These are phyloP conservation scores for Chaetomium olivaceum DNA, from an alignment of 2,329 filamentous ascomycete genomes.

Conservation along the genomic window DNA sequence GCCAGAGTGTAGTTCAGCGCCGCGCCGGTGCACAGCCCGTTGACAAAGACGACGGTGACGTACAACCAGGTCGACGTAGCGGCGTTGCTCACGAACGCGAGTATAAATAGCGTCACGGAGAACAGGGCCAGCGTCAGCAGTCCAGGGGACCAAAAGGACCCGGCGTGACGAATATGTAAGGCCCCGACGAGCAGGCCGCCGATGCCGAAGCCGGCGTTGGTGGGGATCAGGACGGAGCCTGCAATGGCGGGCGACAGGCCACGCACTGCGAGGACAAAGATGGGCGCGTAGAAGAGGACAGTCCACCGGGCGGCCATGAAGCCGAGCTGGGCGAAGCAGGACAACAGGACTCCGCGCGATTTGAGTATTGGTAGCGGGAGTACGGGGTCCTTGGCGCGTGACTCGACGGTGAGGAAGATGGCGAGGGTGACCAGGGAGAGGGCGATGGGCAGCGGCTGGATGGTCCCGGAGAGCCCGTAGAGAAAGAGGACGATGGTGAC, in stretches of 20 bases:
- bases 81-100: conserved; percentile 57
- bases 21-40: conserved; percentile 72
- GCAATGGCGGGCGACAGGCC: conserved; percentile 68
- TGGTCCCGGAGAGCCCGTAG: conserved; percentile 63
- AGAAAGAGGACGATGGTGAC: conserved; percentile 70
- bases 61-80: conserved; percentile 54
- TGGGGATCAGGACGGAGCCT: conserved; percentile 76
- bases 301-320: conserved; percentile 82
- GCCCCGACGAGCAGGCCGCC: conserved; percentile 73
- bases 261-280: conserved; percentile 76
- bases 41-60: conserved; percentile 62
- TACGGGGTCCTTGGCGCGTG: conserved; percentile 66
- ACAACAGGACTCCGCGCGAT: conserved; percentile 69
- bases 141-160: conserved; percentile 70
- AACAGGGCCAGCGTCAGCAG: conserved; percentile 64
- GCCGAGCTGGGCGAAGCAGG: conserved; percentile 72
- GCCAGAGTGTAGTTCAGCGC: conserved; percentile 79
- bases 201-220: conserved; percentile 74
- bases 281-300: conserved; percentile 77
- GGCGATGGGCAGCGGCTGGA: conserved; percentile 61
- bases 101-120: conserved; percentile 47
- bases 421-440: conserved; percentile 55
- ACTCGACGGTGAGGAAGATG: conserved; percentile 64
- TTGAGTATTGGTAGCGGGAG: conserved; percentile 70
- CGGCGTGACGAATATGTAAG: conserved; percentile 71